A percentile compares a stretch with the other conserved stretches of the same genome.
These are phyloP conservation scores for Cadophora sp. DNA, from an alignment of 2,329 filamentous ascomycete genomes.

Conservation along the genomic window DNA sequence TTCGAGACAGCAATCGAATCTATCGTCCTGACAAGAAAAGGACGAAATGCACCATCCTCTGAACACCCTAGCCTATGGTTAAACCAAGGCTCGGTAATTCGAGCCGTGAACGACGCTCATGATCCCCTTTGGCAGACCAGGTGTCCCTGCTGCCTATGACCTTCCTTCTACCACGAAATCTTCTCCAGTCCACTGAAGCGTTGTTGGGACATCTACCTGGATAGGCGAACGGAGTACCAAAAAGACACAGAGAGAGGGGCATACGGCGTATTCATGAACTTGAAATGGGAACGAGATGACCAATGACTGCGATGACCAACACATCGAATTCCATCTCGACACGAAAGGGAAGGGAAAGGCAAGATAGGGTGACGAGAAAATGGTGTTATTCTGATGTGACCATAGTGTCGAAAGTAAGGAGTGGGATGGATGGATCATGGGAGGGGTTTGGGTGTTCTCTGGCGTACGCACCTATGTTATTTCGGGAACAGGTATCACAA, in stretches of 20 bases:
- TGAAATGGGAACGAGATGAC: conserved; percentile 1
- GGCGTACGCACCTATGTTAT: conserved; percentile 10
- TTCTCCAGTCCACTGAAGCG: conserved; percentile 36
- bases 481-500: conserved; percentile 12
- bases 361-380: conserved; percentile 11
- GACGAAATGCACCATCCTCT: conserved; percentile 45
- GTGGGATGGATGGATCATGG: conserved; percentile 8
- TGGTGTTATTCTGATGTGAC: conserved; percentile 13
- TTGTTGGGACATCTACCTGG: conserved; percentile 38
- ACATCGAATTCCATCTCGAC: conserved; percentile 18
- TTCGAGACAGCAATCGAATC: conserved; percentile 38
- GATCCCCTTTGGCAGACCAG: conserved; percentile 30
- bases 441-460: conserved; percentile 14
- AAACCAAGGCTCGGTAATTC: conserved; percentile 18
- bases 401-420: conserved; percentile 6
- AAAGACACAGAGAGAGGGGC: conserved; percentile 36
- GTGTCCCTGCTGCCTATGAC: conserved; percentile 22
- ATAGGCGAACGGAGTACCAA: conserved; percentile 45
- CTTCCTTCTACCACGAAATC: conserved; percentile 25
- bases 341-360: conserved; percentile 7
- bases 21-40: conserved; percentile 39
- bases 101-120: conserved; percentile 34
- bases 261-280: conserved; percentile 39
- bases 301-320: conserved; percentile 12
- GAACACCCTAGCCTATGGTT: conserved; percentile 31